Evolutionary conservation across 495 filamentous ascomycete species (phyloP).

Genomic region (Podospora pseudocomata): DNA sequence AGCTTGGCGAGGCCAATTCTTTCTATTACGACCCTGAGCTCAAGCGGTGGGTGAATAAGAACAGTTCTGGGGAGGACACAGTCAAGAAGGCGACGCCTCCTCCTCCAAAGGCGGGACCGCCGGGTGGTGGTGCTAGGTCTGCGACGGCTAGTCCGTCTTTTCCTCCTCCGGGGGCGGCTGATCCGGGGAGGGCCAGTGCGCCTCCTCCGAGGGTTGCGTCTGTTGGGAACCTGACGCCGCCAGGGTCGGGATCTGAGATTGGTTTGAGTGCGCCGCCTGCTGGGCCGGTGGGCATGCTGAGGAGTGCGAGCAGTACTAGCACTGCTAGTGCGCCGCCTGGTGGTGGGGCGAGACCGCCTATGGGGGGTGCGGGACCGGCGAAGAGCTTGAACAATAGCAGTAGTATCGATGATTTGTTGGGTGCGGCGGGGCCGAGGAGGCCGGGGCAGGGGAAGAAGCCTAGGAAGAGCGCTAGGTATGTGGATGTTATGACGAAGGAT

Average conservation of each 20-base stretch:
- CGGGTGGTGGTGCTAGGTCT: slow-evolving; percentile 20
- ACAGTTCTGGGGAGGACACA: slow-evolving; percentile 57
- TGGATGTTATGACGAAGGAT: slow-evolving; percentile 80
- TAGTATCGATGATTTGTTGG: slow-evolving; percentile 81
- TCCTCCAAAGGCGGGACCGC: slow-evolving; percentile 37
- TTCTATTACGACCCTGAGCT: slow-evolving; percentile 93
- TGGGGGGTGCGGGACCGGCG: slow-evolving; percentile 41
- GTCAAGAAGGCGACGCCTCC: slow-evolving; percentile 49
- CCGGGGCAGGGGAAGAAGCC: slow-evolving; percentile 59
- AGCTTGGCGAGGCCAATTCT: slow-evolving; percentile 87
- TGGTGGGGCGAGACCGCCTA: slow-evolving; percentile 19
- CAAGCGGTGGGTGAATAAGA: slow-evolving; percentile 98
- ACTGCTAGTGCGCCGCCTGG: slow-evolving; percentile 42
- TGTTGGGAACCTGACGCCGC: slow-evolving; percentile 15
- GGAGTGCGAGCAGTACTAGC: slow-evolving; percentile 42
- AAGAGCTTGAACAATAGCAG: slow-evolving; percentile 74
- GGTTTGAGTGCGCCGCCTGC: slow-evolving; percentile 17
- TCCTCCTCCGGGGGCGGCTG: slow-evolving; percentile 11
- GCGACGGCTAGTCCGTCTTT: slow-evolving; percentile 36
- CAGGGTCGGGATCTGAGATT: not conserved
- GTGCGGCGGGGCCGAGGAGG: slow-evolving; percentile 64
- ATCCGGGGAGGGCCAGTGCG: slow-evolving; percentile 28
- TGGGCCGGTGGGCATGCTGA: slow-evolving; percentile 44
- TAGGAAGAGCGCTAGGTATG: slow-evolving; percentile 79
- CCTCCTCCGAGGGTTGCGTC: slow-evolving; percentile 32